Percentiles rank a stretch among this genome's conserved stretches.
phyloP scores from a whole-genome alignment of 1,139 yeast species.

The Pichia sp. region DNA sequence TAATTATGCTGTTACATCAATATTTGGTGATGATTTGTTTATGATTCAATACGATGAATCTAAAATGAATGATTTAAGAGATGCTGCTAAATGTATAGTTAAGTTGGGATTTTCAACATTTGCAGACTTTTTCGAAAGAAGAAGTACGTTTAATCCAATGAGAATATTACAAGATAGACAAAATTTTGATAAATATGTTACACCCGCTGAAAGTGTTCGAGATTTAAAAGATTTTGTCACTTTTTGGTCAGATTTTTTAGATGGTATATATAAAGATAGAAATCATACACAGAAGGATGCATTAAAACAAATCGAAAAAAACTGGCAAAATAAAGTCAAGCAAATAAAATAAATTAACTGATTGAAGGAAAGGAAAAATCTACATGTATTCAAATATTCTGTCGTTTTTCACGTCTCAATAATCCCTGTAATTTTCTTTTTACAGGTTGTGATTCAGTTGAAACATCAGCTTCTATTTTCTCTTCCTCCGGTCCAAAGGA shows the following conservation, averaged over 20 bases:
- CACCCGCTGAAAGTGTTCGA: constrained; percentile 29
- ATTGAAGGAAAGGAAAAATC: no score
- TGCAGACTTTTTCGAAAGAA: constrained; percentile 36
- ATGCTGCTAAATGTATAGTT: constrained; percentile 38
- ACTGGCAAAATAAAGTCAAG: constrained; percentile 13
- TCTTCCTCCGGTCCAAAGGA: no score
- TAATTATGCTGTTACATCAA: constrained; percentile 46
- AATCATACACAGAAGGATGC: constrained; percentile 8
- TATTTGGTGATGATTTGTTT: constrained; percentile 54
- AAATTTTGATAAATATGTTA: constrained; percentile 25
- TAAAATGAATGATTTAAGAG: constrained; percentile 33
- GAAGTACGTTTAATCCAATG: constrained; percentile 30
- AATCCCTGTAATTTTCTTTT: constrained; percentile 11
- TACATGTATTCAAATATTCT: no score
- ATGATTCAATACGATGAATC: constrained; percentile 42
- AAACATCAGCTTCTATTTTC: background rate
- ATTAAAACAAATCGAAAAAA: constrained; percentile 6
- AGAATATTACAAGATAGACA: constrained; percentile 25
- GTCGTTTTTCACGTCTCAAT: constrained; percentile 5
- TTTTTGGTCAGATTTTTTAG: constrained; percentile 42
- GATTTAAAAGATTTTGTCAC: constrained; percentile 38
- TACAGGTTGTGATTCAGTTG: no score
- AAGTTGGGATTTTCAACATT: constrained; percentile 58
- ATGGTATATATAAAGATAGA: constrained; percentile 16
- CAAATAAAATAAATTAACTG: background rate